Percentiles rank a stretch among this genome's conserved stretches.
Conservation (phyloP, 2,329 filamentous ascomycete species). For the Botrytis deweyae region DNA sequence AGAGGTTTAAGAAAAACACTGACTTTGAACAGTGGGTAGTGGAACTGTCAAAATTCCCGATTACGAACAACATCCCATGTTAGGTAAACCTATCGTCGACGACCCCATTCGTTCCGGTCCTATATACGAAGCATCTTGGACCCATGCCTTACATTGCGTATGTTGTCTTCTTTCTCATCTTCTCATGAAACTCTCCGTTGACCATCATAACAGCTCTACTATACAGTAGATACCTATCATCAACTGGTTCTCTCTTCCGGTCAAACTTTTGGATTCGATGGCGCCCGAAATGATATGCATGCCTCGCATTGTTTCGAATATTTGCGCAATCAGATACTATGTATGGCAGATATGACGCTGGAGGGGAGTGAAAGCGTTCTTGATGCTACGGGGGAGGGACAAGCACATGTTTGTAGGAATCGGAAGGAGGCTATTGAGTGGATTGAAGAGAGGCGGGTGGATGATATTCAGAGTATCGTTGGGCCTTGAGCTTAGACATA, state of each 20-base stretch:
- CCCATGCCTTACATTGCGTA: conserved; percentile 40
- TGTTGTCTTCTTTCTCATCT: not conserved
- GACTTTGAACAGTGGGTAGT: conserved; percentile 32
- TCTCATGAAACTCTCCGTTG: not conserved
- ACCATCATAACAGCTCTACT: conserved; percentile 32
- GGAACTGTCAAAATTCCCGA: conserved; percentile 39
- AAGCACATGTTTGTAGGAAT: conserved; percentile 40
- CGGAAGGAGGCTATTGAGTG: conserved; percentile 37
- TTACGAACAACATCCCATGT: conserved; percentile 36
- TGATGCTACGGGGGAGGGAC: conserved; percentile 35
- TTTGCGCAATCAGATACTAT: conserved; percentile 39
- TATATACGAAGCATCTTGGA: conserved; percentile 40
- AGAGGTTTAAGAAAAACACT: not conserved
- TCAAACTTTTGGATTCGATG: conserved; percentile 34
- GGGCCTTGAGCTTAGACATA: conserved; percentile 27
- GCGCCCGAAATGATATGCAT: conserved; percentile 36
- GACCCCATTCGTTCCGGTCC: conserved; percentile 38
- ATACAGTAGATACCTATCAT: conserved; percentile 40
- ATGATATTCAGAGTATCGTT: conserved; percentile 40
- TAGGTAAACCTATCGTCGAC: conserved; percentile 38
- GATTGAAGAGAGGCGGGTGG: conserved; percentile 39
- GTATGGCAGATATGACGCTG: conserved; percentile 41
- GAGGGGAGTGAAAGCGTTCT: conserved; percentile 35
- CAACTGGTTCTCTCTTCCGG: conserved; percentile 35
- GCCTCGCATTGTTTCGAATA: conserved; percentile 41